Conservation (phyloP, 2,329 filamentous ascomycete species). For the Truncatella angustata region DNA sequence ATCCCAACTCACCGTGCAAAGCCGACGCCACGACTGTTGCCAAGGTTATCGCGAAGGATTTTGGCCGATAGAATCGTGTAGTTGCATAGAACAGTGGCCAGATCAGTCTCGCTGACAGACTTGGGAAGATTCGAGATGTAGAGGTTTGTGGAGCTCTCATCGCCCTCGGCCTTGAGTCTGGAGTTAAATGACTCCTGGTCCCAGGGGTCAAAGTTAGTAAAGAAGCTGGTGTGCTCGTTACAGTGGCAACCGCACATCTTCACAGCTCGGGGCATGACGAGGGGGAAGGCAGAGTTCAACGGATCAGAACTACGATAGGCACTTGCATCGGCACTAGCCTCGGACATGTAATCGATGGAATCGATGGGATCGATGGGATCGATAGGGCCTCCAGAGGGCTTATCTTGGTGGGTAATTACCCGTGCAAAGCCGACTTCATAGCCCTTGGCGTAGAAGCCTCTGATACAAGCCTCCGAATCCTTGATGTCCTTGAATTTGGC, state of each 20-base stretch:
- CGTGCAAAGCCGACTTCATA: constrained; percentile 98
- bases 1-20: constrained; percentile 77
- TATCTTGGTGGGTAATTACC: constrained; percentile 55
- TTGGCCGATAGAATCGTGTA: constrained; percentile 89
- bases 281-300: background rate
- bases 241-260: constrained; percentile 9
- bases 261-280: background rate
- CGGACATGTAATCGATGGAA: background rate
- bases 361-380: no score
- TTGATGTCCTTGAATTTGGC: constrained; percentile 88
- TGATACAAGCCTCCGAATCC: constrained; percentile 93
- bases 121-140: constrained; percentile 98
- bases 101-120: constrained; percentile 83
- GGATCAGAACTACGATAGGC: background rate
- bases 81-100: constrained; percentile 74
- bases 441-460: constrained; percentile 88
- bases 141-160: constrained; percentile 86
- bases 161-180: constrained; percentile 92
- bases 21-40: constrained; percentile 92
- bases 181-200: constrained; percentile 93
- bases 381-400: no score
- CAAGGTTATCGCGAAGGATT: constrained; percentile 88
- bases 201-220: constrained; percentile 15
- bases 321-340: background rate
- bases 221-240: background rate